Base-by-base conservation (phyloP, 495 filamentous ascomycete species). In the Aspergillus homomorphus region DNA sequence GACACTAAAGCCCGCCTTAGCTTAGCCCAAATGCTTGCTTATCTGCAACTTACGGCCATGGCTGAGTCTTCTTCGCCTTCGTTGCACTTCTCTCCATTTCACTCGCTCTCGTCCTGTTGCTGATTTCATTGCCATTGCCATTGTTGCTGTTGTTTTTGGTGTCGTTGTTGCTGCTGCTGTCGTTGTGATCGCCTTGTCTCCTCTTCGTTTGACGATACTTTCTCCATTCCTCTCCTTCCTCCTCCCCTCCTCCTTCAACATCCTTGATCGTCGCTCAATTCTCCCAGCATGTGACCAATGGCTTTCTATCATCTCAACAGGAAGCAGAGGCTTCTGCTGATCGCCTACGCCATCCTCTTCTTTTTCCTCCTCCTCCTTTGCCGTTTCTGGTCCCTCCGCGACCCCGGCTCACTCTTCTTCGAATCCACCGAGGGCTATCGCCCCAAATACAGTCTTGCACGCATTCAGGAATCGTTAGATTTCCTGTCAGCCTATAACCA, bases 321-420 rank as follows among this genome's bases (percentile, higher is more conserved):
- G 48, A 67, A 64, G 56, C 66, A 68, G 54, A 68, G 51, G 52
- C 54, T 64, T 16, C 54, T 62, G 24, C 57, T 73, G 49, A 22
- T 59, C 45, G 54, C 64, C 48, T 72, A 72, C 38, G 52, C 63
- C 23, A 21, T 70, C 23, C 43, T 73, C 51, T 75, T 70, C 48
- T 45, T 70, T 22, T 52, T 65, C 21, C 58, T 70, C 14, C 56
- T 75, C 21, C 45, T 66, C 26, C 58, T 64, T 46, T 73, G 64
- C 52, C 61, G 59, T 52, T 60, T 63, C 50, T 44, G 64, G 43
- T 64, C 63, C 30, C 61, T 63, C 7, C 61, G 63, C 22, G 66
- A 69, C 49, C 66, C 66, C 1, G 61, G 61, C 15, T 69, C 66
- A 4, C 61, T 30, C 50, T 69, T 69, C 61, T 69, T 69, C 53